A percentile compares a stretch with the other conserved stretches of the same genome.
Evolutionary conservation across 225 moss, liverwort and hornwort species (phyloP).

Genomic region (Thuidium tamariscinum): DNA sequence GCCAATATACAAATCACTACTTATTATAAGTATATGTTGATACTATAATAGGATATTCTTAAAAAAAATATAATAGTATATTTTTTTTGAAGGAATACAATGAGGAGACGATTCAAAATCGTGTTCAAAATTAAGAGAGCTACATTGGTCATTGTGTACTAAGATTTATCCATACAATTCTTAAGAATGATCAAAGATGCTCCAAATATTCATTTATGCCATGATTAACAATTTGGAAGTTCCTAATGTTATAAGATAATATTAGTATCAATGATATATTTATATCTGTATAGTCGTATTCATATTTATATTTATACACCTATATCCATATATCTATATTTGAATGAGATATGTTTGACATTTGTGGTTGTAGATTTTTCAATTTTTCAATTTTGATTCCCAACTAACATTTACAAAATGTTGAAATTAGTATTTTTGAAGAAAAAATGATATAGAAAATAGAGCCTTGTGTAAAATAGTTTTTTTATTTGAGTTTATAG

Average conservation of each 20-base stretch:
- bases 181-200: too few species aligned
- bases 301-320: neutral
- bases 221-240: neutral
- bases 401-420: fast-evolving
- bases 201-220: neutral
- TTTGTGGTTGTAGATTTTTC: neutral
- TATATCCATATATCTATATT: fast-evolving
- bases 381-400: neutral
- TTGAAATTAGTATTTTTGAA: fast-evolving
- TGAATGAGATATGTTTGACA: neutral
- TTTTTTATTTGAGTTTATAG: neutral
- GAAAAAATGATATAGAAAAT: too few species aligned
- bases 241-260: neutral
- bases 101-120: too few species aligned
- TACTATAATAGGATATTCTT: fast-evolving
- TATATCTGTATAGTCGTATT: fast-evolving
- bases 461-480: neutral
- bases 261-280: neutral
- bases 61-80: too few species aligned
- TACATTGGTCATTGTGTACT: neutral
- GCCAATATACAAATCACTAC: fast-evolving
- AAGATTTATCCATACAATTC: neutral
- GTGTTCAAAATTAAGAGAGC: neutral
- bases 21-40: too few species aligned
- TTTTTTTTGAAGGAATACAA: too few species aligned